Evolutionary conservation across 2,329 filamentous ascomycete species (phyloP), one percentile per base, ranked within the genome.

Genomic region (Pseudovirgaria hyperparasitica): DNA sequence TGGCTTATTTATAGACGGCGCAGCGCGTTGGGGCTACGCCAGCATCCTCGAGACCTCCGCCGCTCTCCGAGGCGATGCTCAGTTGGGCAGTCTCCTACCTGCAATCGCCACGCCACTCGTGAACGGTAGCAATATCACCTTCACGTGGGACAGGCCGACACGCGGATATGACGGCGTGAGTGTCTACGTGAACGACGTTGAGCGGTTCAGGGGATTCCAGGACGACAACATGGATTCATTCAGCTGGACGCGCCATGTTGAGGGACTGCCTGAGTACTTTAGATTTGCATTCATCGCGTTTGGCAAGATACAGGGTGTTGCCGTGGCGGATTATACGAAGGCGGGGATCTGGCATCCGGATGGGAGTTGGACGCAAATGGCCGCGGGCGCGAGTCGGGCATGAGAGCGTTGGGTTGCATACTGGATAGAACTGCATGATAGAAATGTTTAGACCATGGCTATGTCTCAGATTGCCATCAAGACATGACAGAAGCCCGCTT

Each of bases 171-270:
- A 87, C 41, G 82, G 81, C n/a, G 68, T 92, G 32, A 82, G 76
- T 45, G 68, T 90, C 9, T 59, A 92, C 0, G 78, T 92, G 33
- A 90, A 92, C 43, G 82, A 92, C 42, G 82, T 92, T 1, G 82
- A 92, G 54, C 63, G 81, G 15, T 84, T 78, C 48, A 61, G 79
- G n/a, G 70, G 69, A 5, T 82, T 73, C 48, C 42, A 58, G 11
- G 74, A 74, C 34, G 68, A 66, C 23, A 63, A 58, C 21, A 60
- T 62, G 19, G 44, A 39, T 1, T 47, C 39, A 9, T 78, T 79
- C 32, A 63, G 65, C 1, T 82, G 76, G 74, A 54, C 50, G 2
- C 60, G 73, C 30, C 57, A 65, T n/a, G 46, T 33, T 11, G 40
- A 39, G 24, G 22, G 28, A 4, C 15, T 40, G 11, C 40, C 44